Conservation (phyloP, 2,329 filamentous ascomycete genomes). For the Pochonia chlamydosporia region DNA sequence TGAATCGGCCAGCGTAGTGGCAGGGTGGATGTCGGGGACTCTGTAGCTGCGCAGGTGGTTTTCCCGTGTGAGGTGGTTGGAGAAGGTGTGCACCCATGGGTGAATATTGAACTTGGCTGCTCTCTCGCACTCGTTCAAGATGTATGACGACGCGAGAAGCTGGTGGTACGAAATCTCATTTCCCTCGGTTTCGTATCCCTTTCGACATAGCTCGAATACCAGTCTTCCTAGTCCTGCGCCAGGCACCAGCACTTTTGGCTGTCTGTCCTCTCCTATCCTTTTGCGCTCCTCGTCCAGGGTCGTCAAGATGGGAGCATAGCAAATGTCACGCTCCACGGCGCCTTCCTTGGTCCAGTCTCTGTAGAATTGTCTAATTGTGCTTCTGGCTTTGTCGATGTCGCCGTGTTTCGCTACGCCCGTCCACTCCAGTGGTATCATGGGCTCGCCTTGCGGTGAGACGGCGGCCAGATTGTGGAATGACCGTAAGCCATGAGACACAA, state of each 20-base stretch:
- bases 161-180: constrained; percentile 98
- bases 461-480: constrained; percentile 54
- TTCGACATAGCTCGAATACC: constrained; percentile 76
- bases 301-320: constrained; percentile 67
- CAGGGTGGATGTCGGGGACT: constrained; percentile 78
- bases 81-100: constrained; percentile 84
- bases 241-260: constrained; percentile 70
- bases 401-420: constrained; percentile 61
- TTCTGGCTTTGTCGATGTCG: constrained; percentile 87
- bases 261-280: constrained; percentile 24
- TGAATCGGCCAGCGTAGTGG: constrained; percentile 39
- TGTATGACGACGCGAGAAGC: constrained; percentile 75
- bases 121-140: constrained; percentile 61
- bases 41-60: constrained; percentile 70
- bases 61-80: constrained; percentile 68
- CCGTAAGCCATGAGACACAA: constrained; percentile 62
- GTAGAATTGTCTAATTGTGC: constrained; percentile 89
- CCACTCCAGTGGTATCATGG: constrained; percentile 57
- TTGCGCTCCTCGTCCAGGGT: constrained; percentile 51
- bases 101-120: constrained; percentile 66
- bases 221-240: constrained; percentile 84
- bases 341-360: constrained; percentile 89
- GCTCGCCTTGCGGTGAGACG: constrained; percentile 31
- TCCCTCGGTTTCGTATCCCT: constrained; percentile 72
- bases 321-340: constrained; percentile 63